Evolutionary conservation across 2,329 filamentous ascomycete genomes (phyloP).

Genomic region (Cercospora janseana): DNA sequence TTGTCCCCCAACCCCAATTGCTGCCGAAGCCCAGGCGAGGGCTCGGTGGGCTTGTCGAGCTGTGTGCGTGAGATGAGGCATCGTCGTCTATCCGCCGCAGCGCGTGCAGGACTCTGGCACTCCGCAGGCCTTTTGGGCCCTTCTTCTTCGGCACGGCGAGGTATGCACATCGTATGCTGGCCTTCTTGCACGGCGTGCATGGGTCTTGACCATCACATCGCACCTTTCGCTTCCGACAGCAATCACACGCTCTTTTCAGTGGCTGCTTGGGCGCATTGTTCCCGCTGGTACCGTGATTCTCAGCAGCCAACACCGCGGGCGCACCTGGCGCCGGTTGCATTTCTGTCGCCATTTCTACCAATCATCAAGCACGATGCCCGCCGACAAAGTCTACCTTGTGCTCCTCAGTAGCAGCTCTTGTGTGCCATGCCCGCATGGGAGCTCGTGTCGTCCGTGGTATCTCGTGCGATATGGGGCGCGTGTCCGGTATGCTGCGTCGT

Average conservation of each 20-base stretch:
- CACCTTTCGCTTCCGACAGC: slow-evolving; percentile 40
- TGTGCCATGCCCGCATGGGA: slow-evolving; percentile 1
- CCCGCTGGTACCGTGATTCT: slow-evolving; percentile 10
- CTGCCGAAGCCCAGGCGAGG: slow-evolving; percentile 29
- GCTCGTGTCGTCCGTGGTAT: not conserved
- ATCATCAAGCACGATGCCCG: slow-evolving; percentile 11
- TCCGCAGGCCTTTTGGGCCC: slow-evolving; percentile 39
- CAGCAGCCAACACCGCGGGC: slow-evolving; percentile 14
- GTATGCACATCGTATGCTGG: slow-evolving; percentile 38
- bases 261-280: slow-evolving; percentile 25
- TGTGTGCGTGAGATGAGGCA: slow-evolving; percentile 20
- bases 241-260: slow-evolving; percentile 39
- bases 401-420: slow-evolving; percentile 18
- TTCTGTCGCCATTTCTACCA: slow-evolving; percentile 26
- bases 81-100: slow-evolving; percentile 37
- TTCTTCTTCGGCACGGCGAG: slow-evolving; percentile 40
- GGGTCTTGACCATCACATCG: slow-evolving; percentile 38
- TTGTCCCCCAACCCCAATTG: slow-evolving; percentile 33
- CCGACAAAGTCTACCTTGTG: slow-evolving; percentile 14
- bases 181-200: slow-evolving; percentile 39
- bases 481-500: not conserved
- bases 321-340: slow-evolving; percentile 15
- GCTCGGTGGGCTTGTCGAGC: slow-evolving; percentile 29
- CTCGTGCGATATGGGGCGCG: not conserved
- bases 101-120: slow-evolving; percentile 37